Evolutionary conservation across 805 yeast genomes (phyloP).

Genomic region (Blastobotrys chiropterorum): DNA sequence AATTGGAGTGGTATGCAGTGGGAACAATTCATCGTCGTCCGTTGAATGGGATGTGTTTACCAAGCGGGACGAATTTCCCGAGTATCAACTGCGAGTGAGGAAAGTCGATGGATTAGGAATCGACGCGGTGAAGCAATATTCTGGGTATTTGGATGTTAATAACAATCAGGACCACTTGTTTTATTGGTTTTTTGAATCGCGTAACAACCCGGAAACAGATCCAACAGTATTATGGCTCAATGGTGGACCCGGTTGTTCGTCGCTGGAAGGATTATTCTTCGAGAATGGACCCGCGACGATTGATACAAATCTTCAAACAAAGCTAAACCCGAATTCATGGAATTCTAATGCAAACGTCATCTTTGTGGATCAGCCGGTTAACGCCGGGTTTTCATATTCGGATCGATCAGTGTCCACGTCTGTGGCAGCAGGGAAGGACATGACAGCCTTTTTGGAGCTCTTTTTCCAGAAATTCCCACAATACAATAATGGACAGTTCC

Average conservation of each 20-base stretch:
- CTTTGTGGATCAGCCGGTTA: conserved; percentile 90
- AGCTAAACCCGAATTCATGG: conserved; percentile 82
- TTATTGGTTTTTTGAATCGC: conserved; percentile 89
- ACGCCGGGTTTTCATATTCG: conserved; percentile 83
- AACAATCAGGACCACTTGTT: conserved; percentile 72
- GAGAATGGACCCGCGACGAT: conserved; percentile 88
- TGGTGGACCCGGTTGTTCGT: conserved; percentile 91
- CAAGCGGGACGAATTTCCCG: conserved; percentile 38
- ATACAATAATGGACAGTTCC: conserved; percentile 53
- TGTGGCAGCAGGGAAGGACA: conserved; percentile 81
- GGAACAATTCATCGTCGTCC: not conserved
- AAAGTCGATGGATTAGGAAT: conserved; percentile 63
- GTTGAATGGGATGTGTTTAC: not conserved
- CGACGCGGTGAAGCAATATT: conserved; percentile 61
- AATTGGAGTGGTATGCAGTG: not conserved
- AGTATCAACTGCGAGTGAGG: conserved; percentile 56
- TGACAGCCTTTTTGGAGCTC: conserved; percentile 72
- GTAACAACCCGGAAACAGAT: conserved; percentile 79
- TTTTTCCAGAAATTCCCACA: conserved; percentile 83
- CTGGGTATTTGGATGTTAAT: conserved; percentile 69
- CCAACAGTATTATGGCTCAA: conserved; percentile 89
- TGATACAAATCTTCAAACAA: conserved; percentile 57
- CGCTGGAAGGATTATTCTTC: conserved; percentile 81
- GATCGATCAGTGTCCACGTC: conserved; percentile 59
- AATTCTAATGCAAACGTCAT: conserved; percentile 84